Evolutionary conservation across 192 early-diverging fungal genomes (phyloP).

Genomic region (Chytriomyces confervae): DNA sequence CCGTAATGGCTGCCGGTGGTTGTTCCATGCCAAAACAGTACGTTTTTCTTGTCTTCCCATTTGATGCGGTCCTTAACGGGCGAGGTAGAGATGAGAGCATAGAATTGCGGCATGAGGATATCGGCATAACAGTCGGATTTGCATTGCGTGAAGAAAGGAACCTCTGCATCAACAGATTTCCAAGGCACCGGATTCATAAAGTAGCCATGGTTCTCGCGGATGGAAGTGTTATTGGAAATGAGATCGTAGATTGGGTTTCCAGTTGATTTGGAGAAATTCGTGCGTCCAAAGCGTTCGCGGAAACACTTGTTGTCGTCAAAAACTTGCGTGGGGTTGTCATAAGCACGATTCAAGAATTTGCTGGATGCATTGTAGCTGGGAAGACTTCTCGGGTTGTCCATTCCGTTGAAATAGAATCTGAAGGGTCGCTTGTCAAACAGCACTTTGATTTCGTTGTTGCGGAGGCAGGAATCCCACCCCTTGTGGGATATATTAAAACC

Average conservation of each 20-base stretch:
- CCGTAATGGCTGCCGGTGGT: slow-evolving; percentile 7
- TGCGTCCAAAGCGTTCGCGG: not conserved
- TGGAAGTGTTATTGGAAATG: not conserved
- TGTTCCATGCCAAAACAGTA: slow-evolving; percentile 31
- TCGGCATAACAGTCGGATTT: slow-evolving; percentile 27
- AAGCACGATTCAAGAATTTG: not conserved
- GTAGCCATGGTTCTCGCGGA: not conserved
- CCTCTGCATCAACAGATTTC: not conserved
- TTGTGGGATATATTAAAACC: not conserved
- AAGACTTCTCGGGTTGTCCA: not conserved
- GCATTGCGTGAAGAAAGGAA: slow-evolving; percentile 16
- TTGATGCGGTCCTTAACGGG: not conserved
- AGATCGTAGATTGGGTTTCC: not conserved
- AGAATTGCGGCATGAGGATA: slow-evolving; percentile 18
- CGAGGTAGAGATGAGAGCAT: not conserved
- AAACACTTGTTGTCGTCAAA: not conserved
- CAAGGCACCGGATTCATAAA: not conserved
- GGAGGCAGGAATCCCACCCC: not conserved
- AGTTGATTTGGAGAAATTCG: not conserved
- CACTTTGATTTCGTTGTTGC: not conserved
- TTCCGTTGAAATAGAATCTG: not conserved
- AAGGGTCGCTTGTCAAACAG: not conserved
- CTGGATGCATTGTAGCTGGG: not conserved
- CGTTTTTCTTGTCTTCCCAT: slow-evolving; percentile 19
- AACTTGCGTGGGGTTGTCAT: not conserved